A percentile compares a stretch with the other conserved stretches of the same genome.
Evolutionary conservation across 164 flowering plant species (phyloP).

Genomic region (Annona cherimola): DNA sequence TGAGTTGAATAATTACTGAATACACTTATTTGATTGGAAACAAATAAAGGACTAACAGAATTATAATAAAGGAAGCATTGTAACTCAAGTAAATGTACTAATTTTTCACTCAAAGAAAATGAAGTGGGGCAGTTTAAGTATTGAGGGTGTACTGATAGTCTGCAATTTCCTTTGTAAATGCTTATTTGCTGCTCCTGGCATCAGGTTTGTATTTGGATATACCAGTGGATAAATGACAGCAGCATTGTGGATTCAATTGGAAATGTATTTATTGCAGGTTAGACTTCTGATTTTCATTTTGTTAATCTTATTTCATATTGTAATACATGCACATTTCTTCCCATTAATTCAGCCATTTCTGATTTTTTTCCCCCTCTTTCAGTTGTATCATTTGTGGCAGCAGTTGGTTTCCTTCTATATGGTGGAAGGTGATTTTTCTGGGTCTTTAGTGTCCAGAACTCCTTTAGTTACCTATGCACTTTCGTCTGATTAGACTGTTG

Average conservation of each 20-base stretch:
- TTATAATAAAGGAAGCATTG: neutral
- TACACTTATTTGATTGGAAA: neutral
- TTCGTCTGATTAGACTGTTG: neutral
- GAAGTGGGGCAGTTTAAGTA: neutral
- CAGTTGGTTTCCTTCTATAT: slow-evolving; percentile 79
- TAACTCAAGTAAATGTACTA: neutral
- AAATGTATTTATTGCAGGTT: slow-evolving; percentile 88
- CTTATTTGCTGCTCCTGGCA: slow-evolving; percentile 2
- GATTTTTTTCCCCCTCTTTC: slow-evolving; percentile 67
- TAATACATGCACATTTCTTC: too few species aligned
- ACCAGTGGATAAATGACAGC: slow-evolving; percentile 80
- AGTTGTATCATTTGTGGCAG: slow-evolving; percentile 79
- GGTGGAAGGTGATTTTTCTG: slow-evolving; percentile 84
- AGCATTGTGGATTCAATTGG: slow-evolving; percentile 56
- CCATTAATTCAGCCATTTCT: slow-evolving; percentile 47
- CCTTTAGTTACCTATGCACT: neutral
- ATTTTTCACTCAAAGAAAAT: too few species aligned
- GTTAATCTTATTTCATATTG: too few species aligned
- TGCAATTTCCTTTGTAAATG: neutral
- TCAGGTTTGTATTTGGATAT: slow-evolving; percentile 85
- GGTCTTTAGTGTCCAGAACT: slow-evolving; percentile 82
- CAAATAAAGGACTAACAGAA: neutral
- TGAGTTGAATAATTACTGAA: neutral
- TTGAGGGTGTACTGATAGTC: neutral
- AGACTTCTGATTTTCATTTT: slow-evolving; percentile 3